Percentiles rank a stretch among this genome's conserved stretches.
Conservation (phyloP, 306 rosid species). For the Rosa chinensis region DNA sequence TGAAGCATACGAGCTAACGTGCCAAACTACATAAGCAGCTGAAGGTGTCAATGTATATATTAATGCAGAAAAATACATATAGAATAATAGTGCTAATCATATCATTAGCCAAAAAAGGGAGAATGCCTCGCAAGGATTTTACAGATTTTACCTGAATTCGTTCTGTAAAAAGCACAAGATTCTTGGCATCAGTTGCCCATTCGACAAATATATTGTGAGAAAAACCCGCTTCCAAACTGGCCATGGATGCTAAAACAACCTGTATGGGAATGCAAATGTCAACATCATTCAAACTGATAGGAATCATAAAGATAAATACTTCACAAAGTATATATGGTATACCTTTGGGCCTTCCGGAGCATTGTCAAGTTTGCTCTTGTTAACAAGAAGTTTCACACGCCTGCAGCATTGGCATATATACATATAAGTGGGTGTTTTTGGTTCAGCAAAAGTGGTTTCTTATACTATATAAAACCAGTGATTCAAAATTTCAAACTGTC, state of each 20-base stretch:
- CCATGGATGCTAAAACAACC: constrained; percentile 93
- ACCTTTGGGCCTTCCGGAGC: constrained; percentile 98
- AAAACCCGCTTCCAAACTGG: constrained; percentile 97
- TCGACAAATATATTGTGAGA: constrained; percentile 95
- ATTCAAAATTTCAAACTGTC: constrained; percentile 6
- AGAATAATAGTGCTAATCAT: constrained; percentile 11
- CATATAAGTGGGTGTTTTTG: constrained; percentile 17
- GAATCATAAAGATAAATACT: background rate
- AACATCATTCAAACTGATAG: background rate
- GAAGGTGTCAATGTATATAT: constrained; percentile 14
- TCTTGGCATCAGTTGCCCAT: constrained; percentile 77
- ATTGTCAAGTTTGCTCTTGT: constrained; percentile 82
- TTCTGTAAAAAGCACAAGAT: constrained; percentile 89
- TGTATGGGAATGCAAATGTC: constrained; percentile 34
- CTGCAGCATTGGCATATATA: constrained; percentile 51
- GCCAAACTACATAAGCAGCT: constrained; percentile 54
- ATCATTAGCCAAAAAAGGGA: constrained; percentile 3
- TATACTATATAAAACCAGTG: background rate
- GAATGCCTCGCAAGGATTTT: constrained; percentile 4
- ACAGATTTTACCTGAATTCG: constrained; percentile 37
- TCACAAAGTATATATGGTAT: constrained; percentile 8
- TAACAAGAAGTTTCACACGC: constrained; percentile 58
- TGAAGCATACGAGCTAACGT: constrained; percentile 97
- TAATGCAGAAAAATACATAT: constrained; percentile 2
- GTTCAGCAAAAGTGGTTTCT: constrained; percentile 15